Percentiles rank a stretch among this genome's conserved stretches.
phyloP scores from a whole-genome alignment of 352 stramenopile genomes.

The Phytopythium delawarense region DNA sequence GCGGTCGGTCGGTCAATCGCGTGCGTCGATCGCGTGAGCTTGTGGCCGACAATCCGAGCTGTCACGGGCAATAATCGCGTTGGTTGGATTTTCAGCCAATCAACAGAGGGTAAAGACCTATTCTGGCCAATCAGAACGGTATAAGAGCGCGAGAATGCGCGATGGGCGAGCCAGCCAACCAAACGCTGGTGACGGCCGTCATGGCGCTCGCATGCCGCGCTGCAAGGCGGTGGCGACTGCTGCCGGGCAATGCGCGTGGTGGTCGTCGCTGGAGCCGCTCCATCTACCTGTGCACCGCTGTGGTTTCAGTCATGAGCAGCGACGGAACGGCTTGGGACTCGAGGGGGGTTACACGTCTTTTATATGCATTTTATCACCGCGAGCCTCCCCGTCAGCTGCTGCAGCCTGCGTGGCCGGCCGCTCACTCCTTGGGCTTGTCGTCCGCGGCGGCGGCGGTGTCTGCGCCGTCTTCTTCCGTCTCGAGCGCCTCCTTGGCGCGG shows the following conservation, averaged over 20 bases:
- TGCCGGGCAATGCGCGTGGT: not conserved
- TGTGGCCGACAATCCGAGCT: not conserved
- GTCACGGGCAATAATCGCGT: not conserved
- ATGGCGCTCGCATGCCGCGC: not conserved
- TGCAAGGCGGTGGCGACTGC: not conserved
- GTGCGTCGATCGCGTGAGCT: not conserved
- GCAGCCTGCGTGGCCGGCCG: constrained; percentile 5
- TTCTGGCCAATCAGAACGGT: not conserved
- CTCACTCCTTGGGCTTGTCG: constrained; percentile 14
- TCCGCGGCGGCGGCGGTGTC: constrained; percentile 12
- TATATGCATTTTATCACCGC: not conserved
- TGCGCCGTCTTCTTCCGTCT: constrained; percentile 31
- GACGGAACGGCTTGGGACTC: not conserved
- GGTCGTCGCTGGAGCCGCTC: not conserved
- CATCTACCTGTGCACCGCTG: not conserved
- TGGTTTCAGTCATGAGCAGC: not conserved
- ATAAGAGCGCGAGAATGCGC: not conserved
- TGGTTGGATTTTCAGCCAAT: constrained; percentile 9
- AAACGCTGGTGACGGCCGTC: not conserved
- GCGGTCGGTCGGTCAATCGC: not conserved
- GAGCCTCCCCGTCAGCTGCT: not conserved
- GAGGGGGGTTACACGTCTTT: not conserved
- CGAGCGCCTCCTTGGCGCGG: constrained; percentile 85
- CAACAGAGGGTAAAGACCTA: not conserved
- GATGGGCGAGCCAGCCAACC: not conserved